Conservation (phyloP, 495 filamentous ascomycete genomes). For the Annulohypoxylon nitens region DNA sequence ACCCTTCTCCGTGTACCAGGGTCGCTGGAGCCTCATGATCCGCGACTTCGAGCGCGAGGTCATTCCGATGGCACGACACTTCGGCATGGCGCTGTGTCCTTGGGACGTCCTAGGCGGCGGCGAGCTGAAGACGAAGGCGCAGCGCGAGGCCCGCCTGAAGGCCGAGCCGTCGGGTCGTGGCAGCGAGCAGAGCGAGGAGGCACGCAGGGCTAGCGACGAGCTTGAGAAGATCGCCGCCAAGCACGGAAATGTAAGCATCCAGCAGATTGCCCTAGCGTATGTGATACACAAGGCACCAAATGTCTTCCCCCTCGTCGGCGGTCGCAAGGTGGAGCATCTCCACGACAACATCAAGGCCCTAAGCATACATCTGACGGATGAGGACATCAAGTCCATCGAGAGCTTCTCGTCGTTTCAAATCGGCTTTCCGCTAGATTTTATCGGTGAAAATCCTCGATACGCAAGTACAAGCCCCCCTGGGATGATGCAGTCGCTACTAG, state of each 20-base stretch:
- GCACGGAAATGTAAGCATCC: constrained; percentile 58
- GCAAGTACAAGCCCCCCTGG: no score
- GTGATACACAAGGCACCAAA: constrained; percentile 65
- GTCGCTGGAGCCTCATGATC: constrained; percentile 69
- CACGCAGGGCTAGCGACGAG: constrained; percentile 59
- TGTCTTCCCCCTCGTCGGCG: constrained; percentile 67
- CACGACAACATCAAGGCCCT: constrained; percentile 73
- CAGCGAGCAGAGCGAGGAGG: constrained; percentile 50
- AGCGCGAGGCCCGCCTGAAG: not conserved
- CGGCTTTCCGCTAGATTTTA: constrained; percentile 66
- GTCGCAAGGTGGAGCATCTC: constrained; percentile 73
- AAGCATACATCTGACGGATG: constrained; percentile 63
- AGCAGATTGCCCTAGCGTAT: constrained; percentile 68
- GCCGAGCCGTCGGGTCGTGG: not conserved
- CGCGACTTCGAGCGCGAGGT: constrained; percentile 72
- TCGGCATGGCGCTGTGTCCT: not conserved
- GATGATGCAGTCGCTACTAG: no score
- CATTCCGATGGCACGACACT: constrained; percentile 50
- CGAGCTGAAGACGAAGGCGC: constrained; percentile 54
- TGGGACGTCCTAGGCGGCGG: constrained; percentile 64
- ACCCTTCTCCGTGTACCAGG: constrained; percentile 70
- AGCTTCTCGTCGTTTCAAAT: constrained; percentile 61
- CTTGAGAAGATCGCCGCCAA: constrained; percentile 62
- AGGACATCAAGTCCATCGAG: constrained; percentile 72
- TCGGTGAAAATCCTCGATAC: not conserved